Conservation (phyloP, 2,329 filamentous ascomycete species). For the Cladosporium sp. region DNA sequence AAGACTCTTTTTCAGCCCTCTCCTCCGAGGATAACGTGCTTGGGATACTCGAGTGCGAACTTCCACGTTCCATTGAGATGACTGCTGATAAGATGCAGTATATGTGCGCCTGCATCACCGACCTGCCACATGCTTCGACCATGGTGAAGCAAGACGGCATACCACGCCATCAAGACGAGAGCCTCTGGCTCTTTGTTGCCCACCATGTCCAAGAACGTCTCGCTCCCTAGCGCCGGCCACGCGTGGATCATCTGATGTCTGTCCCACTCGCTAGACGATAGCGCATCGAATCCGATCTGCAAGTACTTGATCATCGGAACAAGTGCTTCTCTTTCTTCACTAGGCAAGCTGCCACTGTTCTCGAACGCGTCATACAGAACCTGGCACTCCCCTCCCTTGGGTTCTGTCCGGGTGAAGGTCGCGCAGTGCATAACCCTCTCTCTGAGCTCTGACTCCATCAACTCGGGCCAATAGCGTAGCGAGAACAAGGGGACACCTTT, state of each 20-base stretch:
- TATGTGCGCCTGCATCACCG: conserved; percentile 19
- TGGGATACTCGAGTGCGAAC: too few species aligned
- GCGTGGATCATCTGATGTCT: conserved; percentile 28
- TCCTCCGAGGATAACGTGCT: too few species aligned
- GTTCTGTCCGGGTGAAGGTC: neutral
- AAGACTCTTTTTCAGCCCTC: too few species aligned
- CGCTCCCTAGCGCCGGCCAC: conserved; percentile 36
- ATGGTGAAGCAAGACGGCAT: conserved; percentile 46
- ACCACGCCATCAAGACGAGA: conserved; percentile 48
- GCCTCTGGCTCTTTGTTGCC: conserved; percentile 34
- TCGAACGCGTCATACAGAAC: too few species aligned
- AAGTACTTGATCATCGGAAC: neutral
- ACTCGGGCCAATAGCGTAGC: neutral
- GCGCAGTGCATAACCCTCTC: neutral
- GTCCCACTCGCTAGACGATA: conserved; percentile 11
- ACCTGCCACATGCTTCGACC: conserved; percentile 24
- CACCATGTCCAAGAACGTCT: conserved; percentile 28
- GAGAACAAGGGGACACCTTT: neutral
- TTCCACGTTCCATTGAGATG: neutral
- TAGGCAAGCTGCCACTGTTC: too few species aligned
- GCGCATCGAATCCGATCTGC: conserved; percentile 20
- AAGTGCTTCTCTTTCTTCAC: neutral
- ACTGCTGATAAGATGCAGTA: conserved; percentile 11
- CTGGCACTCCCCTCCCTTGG: neutral
- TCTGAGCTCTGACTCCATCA: neutral